Conservation (phyloP, 2,329 filamentous ascomycete genomes). For the Tolypocladium amazonense region DNA sequence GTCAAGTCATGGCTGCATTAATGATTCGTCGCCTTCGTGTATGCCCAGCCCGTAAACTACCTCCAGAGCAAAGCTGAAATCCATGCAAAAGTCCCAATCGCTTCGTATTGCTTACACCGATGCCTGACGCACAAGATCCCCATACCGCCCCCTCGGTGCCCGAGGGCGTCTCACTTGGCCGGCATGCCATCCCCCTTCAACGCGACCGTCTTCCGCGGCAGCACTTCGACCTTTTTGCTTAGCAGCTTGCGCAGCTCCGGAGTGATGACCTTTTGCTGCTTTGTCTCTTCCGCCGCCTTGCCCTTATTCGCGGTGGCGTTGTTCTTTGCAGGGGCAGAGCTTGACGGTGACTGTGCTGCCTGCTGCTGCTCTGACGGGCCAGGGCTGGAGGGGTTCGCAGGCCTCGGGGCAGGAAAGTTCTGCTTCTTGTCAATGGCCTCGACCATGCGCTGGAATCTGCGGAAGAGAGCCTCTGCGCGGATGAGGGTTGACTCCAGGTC, state of each 20-base stretch:
- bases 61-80: background rate
- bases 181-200: constrained; percentile 26
- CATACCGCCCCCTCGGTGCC: background rate
- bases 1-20: background rate
- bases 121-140: background rate
- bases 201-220: constrained; percentile 25
- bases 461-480: constrained; percentile 80
- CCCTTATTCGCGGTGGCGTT: constrained; percentile 4
- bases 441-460: constrained; percentile 76
- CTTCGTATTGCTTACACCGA: background rate
- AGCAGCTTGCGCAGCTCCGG: constrained; percentile 45
- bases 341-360: constrained; percentile 3
- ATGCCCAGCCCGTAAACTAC: background rate
- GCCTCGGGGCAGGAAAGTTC: constrained; percentile 57
- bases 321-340: background rate
- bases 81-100: background rate
- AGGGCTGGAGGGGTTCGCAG: background rate
- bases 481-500: constrained; percentile 80
- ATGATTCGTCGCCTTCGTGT: background rate
- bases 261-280: constrained; percentile 38
- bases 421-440: constrained; percentile 88
- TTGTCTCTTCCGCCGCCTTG: constrained; percentile 5
- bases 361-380: background rate
- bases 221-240: constrained; percentile 34
- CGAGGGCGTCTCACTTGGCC: background rate